Conservation (phyloP, 2,329 filamentous ascomycete genomes). For the Sarocladium strictum region DNA sequence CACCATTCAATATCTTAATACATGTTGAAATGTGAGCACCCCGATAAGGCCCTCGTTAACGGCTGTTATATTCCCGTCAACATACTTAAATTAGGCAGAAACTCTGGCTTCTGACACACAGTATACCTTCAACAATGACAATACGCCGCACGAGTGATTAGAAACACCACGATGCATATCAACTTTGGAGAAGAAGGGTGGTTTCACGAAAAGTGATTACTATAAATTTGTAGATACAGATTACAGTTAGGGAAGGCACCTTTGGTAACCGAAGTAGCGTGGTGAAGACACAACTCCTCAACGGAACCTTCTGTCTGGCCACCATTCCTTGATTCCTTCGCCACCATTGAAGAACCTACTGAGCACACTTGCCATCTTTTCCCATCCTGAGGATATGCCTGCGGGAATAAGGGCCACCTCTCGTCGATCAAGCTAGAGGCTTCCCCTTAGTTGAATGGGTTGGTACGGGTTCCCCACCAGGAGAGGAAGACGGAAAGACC, state of each 20-base stretch:
- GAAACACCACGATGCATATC: too few species aligned
- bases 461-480: slow-evolving; percentile 96
- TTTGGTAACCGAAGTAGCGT: not conserved
- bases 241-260: slow-evolving; percentile 3
- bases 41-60: too few species aligned
- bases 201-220: slow-evolving; percentile 3
- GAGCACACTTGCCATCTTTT: not conserved
- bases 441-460: slow-evolving; percentile 70
- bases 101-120: too few species aligned
- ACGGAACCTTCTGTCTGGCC: not conserved
- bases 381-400: too few species aligned
- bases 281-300: not conserved
- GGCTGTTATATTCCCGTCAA: too few species aligned
- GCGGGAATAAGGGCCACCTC: not conserved
- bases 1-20: too few species aligned
- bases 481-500: slow-evolving; percentile 88
- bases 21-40: too few species aligned
- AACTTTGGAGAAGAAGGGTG: too few species aligned
- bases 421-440: slow-evolving; percentile 1
- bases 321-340: not conserved
- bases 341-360: not conserved
- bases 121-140: too few species aligned
- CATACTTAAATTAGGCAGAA: too few species aligned
- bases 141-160: too few species aligned
- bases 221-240: slow-evolving; percentile 5